Evolutionary conservation across 2,329 filamentous ascomycete species (phyloP).

Genomic region (Thelonectria rubi): DNA sequence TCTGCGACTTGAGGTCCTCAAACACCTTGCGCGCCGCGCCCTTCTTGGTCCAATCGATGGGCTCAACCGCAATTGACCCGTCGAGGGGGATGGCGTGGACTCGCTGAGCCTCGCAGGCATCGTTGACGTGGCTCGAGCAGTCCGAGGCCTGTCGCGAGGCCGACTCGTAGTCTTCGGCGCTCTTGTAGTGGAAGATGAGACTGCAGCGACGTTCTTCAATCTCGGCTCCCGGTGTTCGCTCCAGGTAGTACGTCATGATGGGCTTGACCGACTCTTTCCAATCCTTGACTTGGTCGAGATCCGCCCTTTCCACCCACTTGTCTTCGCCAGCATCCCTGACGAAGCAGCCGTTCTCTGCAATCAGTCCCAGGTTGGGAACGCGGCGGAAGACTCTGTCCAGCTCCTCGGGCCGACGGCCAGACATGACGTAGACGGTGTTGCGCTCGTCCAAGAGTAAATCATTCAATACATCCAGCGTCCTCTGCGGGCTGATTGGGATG

Average conservation of each 20-base stretch:
- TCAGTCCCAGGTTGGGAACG: conserved; percentile 84
- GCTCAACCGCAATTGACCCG: conserved; percentile 84
- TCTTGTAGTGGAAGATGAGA: conserved; percentile 89
- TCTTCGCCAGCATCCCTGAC: conserved; percentile 74
- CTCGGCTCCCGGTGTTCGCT: conserved; percentile 86
- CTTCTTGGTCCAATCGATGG: conserved; percentile 86
- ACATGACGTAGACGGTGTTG: conserved; percentile 95
- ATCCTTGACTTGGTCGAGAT: conserved; percentile 71
- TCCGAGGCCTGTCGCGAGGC: conserved; percentile 85
- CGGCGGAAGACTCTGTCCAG: conserved; percentile 86
- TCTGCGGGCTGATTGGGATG: conserved; percentile 83
- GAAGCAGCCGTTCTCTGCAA: conserved; percentile 95
- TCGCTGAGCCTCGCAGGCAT: conserved; percentile 83
- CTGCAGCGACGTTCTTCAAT: conserved; percentile 94
- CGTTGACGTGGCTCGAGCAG: conserved; percentile 94
- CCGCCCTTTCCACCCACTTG: conserved; percentile 81
- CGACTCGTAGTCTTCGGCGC: conserved; percentile 77
- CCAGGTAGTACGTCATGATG: conserved; percentile 88
- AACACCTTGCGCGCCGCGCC: conserved; percentile 82
- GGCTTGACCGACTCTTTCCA: conserved; percentile 88
- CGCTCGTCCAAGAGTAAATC: conserved; percentile 81
- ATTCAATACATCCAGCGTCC: conserved; percentile 82
- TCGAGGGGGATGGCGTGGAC: conserved; percentile 86
- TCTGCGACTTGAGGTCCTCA: conserved; percentile 59
- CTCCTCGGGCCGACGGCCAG: conserved; percentile 84